Percentiles rank a stretch among this genome's conserved stretches.
These are phyloP conservation scores for Sonneratia alba DNA, from an alignment of 345 rosid genomes.

Conservation along the genomic window DNA sequence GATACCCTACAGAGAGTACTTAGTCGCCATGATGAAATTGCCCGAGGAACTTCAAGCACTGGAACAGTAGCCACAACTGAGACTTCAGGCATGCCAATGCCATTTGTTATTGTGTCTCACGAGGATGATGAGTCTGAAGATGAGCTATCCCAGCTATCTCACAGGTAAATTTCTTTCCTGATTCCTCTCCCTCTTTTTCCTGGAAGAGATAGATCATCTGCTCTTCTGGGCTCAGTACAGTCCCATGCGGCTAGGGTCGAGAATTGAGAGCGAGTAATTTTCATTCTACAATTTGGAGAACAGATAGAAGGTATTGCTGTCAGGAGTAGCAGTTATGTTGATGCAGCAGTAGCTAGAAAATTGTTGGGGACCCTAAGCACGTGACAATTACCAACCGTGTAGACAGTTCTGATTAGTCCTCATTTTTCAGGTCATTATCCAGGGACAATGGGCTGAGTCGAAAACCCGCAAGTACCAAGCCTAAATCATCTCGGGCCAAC, in stretches of 20 bases:
- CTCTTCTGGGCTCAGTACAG: too few species aligned
- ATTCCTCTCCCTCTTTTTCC: background rate
- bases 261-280: too few species aligned
- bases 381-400: background rate
- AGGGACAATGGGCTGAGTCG: constrained; percentile 45
- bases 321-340: background rate
- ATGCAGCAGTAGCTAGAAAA: background rate
- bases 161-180: constrained; percentile 34
- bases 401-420: background rate
- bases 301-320: background rate
- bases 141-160: constrained; percentile 72
- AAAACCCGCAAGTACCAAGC: constrained; percentile 29
- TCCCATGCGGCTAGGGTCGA: too few species aligned
- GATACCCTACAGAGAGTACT: constrained; percentile 84
- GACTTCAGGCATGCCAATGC: constrained; percentile 44
- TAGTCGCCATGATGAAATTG: constrained; percentile 69
- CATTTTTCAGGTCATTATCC: constrained; percentile 45
- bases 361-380: background rate
- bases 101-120: constrained; percentile 52
- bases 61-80: constrained; percentile 17
- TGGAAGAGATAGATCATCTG: too few species aligned
- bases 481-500: constrained; percentile 21
- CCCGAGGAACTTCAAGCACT: constrained; percentile 38
- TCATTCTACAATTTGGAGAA: background rate
- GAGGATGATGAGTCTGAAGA: constrained; percentile 89